These are phyloP conservation scores for Gillenia trifoliata DNA, from an alignment of 306 rosid genomes.

Conservation along the genomic window DNA sequence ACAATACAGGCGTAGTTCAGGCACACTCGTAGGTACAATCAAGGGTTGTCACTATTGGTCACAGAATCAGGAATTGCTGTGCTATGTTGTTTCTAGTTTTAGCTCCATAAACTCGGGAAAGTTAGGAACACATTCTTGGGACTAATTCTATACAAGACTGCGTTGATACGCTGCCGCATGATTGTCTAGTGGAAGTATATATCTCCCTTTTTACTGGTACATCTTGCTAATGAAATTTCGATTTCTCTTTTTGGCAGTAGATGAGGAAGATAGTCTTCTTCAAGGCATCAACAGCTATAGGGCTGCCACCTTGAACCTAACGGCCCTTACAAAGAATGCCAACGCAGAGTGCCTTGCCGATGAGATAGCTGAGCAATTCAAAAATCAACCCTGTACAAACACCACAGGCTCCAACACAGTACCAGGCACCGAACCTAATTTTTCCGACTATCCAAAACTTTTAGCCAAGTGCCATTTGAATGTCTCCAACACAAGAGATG, in stretches of 20 bases:
- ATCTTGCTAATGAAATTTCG: constrained; percentile 15
- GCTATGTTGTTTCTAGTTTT: not conserved
- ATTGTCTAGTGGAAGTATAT: not conserved
- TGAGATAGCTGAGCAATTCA: constrained; percentile 72
- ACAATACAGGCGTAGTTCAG: not conserved
- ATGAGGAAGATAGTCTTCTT: constrained; percentile 60
- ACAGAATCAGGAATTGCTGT: not conserved
- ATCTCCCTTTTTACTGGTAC: constrained; percentile 2
- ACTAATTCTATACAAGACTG: not conserved
- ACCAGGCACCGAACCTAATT: constrained; percentile 82
- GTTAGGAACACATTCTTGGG: not conserved
- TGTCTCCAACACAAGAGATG: constrained; percentile 73
- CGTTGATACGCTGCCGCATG: not conserved
- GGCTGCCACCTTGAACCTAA: constrained; percentile 43
- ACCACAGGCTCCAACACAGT: constrained; percentile 86
- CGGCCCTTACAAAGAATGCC: constrained; percentile 44
- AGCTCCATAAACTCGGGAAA: not conserved
- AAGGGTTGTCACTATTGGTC: not conserved
- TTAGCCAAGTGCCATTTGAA: constrained; percentile 63
- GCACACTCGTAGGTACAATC: not conserved
- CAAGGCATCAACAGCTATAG: constrained; percentile 68
- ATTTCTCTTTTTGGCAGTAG: constrained; percentile 31
- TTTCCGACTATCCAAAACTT: constrained; percentile 60
- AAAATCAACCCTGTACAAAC: constrained; percentile 76
- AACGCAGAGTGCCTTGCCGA: constrained; percentile 84